Evolutionary conservation across 352 stramenopile species (phyloP).

Genomic region (Pythium dissotocum): DNA sequence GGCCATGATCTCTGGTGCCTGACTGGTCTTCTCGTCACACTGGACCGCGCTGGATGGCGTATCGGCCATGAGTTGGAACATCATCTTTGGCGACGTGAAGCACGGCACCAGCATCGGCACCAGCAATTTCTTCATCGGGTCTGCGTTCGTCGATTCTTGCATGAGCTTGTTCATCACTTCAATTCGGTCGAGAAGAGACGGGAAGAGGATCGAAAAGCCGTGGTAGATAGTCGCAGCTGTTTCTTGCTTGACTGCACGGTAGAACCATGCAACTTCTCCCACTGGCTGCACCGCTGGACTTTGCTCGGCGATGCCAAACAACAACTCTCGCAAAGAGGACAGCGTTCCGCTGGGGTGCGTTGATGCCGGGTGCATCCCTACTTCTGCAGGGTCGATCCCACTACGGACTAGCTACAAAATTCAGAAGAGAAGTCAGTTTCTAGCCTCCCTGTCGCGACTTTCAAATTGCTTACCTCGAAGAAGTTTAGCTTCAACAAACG

Average conservation of each 20-base stretch:
- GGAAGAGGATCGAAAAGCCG: constrained; percentile 79
- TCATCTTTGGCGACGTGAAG: constrained; percentile 82
- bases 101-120: constrained; percentile 82
- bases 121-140: constrained; percentile 58
- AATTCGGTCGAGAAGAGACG: constrained; percentile 73
- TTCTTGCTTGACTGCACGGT: constrained; percentile 80
- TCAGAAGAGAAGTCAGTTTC: neutral
- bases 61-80: constrained; percentile 82
- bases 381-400: constrained; percentile 56
- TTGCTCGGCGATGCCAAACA: constrained; percentile 74
- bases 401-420: constrained; percentile 62
- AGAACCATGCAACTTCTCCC: constrained; percentile 65
- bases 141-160: constrained; percentile 30
- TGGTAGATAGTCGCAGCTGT: constrained; percentile 75
- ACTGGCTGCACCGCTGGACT: constrained; percentile 26
- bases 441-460: neutral
- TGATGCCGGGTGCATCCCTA: constrained; percentile 43
- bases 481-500: constrained; percentile 87
- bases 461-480: constrained; percentile 63
- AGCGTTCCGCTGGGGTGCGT: constrained; percentile 49
- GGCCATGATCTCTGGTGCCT: constrained; percentile 30
- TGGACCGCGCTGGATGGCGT: constrained; percentile 30
- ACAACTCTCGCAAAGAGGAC: constrained; percentile 53
- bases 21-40: constrained; percentile 11
- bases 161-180: constrained; percentile 84